Base-by-base conservation (phyloP, 768 basidiomycete genomes). In the Rhodotorula diobovata region DNA sequence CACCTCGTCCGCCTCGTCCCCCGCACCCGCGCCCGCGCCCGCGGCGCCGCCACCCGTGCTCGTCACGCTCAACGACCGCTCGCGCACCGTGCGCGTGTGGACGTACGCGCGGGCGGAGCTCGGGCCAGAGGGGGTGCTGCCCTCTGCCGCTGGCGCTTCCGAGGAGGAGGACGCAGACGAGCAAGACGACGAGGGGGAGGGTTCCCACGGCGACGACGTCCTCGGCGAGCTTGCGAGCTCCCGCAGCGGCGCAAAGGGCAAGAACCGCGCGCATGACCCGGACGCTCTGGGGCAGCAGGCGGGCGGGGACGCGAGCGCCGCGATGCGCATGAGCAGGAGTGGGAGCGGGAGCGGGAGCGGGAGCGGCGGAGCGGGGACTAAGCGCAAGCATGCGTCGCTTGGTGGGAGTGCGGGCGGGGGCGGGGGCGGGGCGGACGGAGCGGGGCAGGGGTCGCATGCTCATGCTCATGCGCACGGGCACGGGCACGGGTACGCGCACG, bases 31-130 rank as follows among this genome's bases (percentile, higher is more conserved):
- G 35, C n/a, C 16, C 32, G 34, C 11, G 12, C 18, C 35, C 25
- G 16, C 34, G 35, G n/a, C 35, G 32, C 41, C 63, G 54, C 43
- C 58, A 2, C 54, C 67, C 30, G 20, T 77, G 4, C 37, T 70
- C 43, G 67, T 77, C 50, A 56, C 61, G 8, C 21, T 56, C 25
- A 66, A 66, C 55, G 35, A 32, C 7, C 18, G 46, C n/a, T 41
- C 43, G 23, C 28, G 59, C 18, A 70, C 66, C 50, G 23, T 77
- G 25, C 35, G 32, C 15, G 50, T 76, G 12, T 76, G 72, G 72
- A 20, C 46, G 1, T 76, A 69, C 32, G 64, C 48, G 21, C 50
- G 41, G 6, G 18, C 41, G 20, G 53, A 41, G 28, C 18, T 12
- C 7, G 43, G 21, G 5, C 51, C 23, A 4, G 46, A 21, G 20